A percentile compares a stretch with the other conserved stretches of the same genome.
phyloP scores from a whole-genome alignment of 2,329 filamentous ascomycete genomes.

The Fusarium lyarnte region DNA sequence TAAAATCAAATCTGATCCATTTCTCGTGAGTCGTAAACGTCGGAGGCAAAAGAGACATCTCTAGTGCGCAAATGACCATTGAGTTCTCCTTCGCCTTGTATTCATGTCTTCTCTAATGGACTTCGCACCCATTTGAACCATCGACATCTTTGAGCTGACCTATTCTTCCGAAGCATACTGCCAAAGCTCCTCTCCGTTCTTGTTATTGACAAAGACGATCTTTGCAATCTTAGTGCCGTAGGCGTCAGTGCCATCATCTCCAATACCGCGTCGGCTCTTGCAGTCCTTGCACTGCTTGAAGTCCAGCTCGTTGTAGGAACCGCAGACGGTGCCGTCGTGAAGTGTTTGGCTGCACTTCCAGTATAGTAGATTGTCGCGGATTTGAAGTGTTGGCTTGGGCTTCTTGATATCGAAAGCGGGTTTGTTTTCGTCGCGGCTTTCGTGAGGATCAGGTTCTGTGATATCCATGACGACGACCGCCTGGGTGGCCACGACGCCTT shows the following conservation, averaged over 20 bases:
- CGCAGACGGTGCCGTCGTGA: slow-evolving; percentile 11
- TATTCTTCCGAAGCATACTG: slow-evolving; percentile 3
- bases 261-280: slow-evolving; percentile 20
- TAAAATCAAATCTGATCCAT: neutral
- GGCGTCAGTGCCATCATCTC: slow-evolving; percentile 24
- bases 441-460: neutral
- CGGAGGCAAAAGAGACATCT: neutral
- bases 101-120: neutral
- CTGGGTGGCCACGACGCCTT: slow-evolving; percentile 4
- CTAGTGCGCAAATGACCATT: neutral
- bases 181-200: slow-evolving; percentile 20
- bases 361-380: slow-evolving; percentile 19
- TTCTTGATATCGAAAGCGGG: slow-evolving; percentile 7
- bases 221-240: slow-evolving; percentile 24
- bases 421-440: neutral
- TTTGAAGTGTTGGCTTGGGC: slow-evolving; percentile 8
- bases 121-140: neutral
- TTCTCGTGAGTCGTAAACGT: neutral
- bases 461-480: slow-evolving; percentile 8
- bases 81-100: neutral
- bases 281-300: slow-evolving; percentile 24
- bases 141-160: neutral
- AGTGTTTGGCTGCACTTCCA: slow-evolving; percentile 29
- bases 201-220: slow-evolving; percentile 17
- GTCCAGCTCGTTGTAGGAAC: slow-evolving; percentile 14